phyloP scores from a whole-genome alignment of 2,329 filamentous ascomycete genomes.

The Alternaria sp. region DNA sequence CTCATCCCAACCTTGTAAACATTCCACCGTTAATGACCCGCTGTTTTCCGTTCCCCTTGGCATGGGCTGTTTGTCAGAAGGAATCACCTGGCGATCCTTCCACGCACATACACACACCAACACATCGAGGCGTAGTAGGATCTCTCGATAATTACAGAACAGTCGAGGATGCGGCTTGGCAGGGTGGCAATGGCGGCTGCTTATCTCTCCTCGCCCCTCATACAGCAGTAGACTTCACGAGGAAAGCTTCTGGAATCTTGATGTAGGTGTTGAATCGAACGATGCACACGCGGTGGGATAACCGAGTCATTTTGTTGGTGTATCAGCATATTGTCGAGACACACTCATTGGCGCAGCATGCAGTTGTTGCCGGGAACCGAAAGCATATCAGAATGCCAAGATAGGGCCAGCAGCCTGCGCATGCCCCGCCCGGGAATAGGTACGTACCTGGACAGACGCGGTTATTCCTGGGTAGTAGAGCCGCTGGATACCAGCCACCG shows the following conservation, averaged over 20 bases:
- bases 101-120: neutral
- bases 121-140: conserved; percentile 1
- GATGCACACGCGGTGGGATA: neutral
- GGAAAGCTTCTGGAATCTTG: neutral
- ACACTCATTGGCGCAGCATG: neutral
- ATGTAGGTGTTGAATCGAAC: neutral
- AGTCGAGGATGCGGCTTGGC: neutral
- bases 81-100: neutral
- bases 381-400: neutral
- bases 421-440: neutral
- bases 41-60: conserved; percentile 10
- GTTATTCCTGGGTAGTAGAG: conserved; percentile 10
- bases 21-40: neutral
- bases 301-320: neutral
- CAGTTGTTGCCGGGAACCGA: conserved; percentile 2
- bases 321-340: neutral
- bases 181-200: neutral
- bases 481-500: neutral
- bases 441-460: conserved; percentile 6
- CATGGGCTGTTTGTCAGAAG: conserved; percentile 1
- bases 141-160: neutral
- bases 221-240: neutral
- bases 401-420: neutral
- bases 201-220: neutral
- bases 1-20: neutral